A percentile compares a stretch with the other conserved stretches of the same genome.
phyloP scores from a whole-genome alignment of 192 early-diverging fungal genomes.

The Dispira parvispora region DNA sequence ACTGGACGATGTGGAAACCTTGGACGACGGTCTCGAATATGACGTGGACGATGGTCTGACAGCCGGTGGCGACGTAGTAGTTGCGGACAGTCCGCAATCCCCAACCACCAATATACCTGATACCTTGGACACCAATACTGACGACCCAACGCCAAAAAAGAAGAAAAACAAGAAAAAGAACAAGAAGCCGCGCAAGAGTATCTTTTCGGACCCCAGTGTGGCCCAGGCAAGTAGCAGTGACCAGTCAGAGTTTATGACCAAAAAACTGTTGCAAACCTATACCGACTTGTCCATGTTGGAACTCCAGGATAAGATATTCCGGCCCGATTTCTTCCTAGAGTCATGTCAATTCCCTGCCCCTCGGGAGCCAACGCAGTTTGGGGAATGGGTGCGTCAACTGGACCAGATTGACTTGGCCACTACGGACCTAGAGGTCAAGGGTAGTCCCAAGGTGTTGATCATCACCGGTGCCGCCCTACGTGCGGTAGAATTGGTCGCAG shows the following conservation, averaged over 20 bases:
- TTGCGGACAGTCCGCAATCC: no score
- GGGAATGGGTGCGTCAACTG: slow-evolving; percentile 3
- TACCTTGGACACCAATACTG: slow-evolving; percentile 3
- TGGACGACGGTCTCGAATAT: not conserved
- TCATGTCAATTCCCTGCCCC: not conserved
- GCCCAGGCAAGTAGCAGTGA: not conserved
- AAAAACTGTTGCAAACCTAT: not conserved
- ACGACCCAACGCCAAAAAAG: not conserved
- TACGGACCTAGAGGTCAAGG: slow-evolving; percentile 16
- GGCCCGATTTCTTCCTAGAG: not conserved
- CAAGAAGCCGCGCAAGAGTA: slow-evolving; percentile 12
- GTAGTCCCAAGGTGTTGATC: slow-evolving; percentile 23
- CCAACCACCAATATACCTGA: not conserved
- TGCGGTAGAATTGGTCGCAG: slow-evolving; percentile 22
- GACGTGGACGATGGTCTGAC: not conserved
- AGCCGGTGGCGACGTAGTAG: no score
- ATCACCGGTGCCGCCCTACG: slow-evolving; percentile 24
- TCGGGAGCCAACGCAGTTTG: not conserved
- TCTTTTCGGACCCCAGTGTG: slow-evolving; percentile 1
- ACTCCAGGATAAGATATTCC: not conserved
- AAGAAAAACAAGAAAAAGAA: slow-evolving; percentile 11
- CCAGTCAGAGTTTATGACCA: not conserved
- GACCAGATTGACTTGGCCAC: slow-evolving; percentile 5
- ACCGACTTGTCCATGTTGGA: not conserved
- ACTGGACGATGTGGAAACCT: not conserved